These are phyloP conservation scores for Lasiodiplodia gonubiensis DNA, from an alignment of 2,329 filamentous ascomycete genomes.

Conservation along the genomic window DNA sequence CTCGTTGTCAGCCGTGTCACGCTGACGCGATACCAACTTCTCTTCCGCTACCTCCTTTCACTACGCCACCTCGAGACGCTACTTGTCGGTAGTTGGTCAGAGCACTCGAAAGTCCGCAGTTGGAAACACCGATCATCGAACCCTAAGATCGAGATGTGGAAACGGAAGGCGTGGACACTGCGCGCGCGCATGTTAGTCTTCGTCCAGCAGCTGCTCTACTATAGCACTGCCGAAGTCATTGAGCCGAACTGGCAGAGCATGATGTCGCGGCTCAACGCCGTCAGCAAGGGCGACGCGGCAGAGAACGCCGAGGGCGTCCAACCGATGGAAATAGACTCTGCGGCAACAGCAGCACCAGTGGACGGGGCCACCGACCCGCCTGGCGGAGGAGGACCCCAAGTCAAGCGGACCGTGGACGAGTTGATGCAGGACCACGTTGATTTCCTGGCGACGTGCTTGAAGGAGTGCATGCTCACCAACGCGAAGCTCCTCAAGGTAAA, in stretches of 20 bases:
- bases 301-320: constrained; percentile 35
- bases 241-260: constrained; percentile 96
- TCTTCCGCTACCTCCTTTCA: constrained; percentile 92
- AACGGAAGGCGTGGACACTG: constrained; percentile 88
- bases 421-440: constrained; percentile 99
- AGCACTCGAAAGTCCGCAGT: constrained; percentile 77
- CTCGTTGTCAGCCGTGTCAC: constrained; percentile 96
- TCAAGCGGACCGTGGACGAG: constrained; percentile 88
- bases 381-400: constrained; percentile 50
- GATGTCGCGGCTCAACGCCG: constrained; percentile 78
- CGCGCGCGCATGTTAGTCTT: constrained; percentile 95
- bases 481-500: constrained; percentile 87
- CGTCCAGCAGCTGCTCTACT: constrained; percentile 94
- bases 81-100: constrained; percentile 86
- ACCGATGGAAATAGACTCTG: background rate
- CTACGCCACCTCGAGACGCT: constrained; percentile 88
- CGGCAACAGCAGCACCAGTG: constrained; percentile 28
- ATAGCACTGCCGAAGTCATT: constrained; percentile 95
- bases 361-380: constrained; percentile 25
- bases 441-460: constrained; percentile 95
- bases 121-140: constrained; percentile 84
- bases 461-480: constrained; percentile 99
- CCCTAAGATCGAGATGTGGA: constrained; percentile 83
- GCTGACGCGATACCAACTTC: constrained; percentile 92
- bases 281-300: constrained; percentile 51